A percentile compares a stretch with the other conserved stretches of the same genome.
These are phyloP conservation scores for Suillus hirtellus DNA, from an alignment of 768 basidiomycete genomes.

Conservation along the genomic window DNA sequence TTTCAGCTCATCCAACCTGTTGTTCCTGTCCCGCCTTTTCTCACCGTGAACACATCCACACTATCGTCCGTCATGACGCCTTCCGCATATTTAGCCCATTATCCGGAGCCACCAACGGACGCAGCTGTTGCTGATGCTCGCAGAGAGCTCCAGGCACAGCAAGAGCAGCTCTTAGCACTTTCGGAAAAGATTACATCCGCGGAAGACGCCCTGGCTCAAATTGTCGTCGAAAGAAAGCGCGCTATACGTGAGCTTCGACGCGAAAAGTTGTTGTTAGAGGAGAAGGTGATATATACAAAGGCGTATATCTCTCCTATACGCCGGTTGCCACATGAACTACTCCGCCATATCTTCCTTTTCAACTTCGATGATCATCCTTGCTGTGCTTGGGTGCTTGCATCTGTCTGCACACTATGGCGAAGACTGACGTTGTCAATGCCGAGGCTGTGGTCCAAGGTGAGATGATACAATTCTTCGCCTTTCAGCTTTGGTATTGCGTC, in stretches of 20 bases:
- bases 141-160: conserved; percentile 38
- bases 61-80: conserved; percentile 17
- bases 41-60: conserved; percentile 8
- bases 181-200: conserved; percentile 50
- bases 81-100: conserved; percentile 24
- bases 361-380: conserved; percentile 71
- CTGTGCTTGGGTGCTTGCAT: conserved; percentile 72
- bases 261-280: conserved; percentile 50
- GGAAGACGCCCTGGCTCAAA: conserved; percentile 56
- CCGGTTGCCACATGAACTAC: conserved; percentile 69
- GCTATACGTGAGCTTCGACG: conserved; percentile 55
- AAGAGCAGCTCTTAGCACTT: conserved; percentile 33
- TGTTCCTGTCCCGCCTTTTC: conserved; percentile 15
- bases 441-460: conserved; percentile 75
- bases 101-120: conserved; percentile 62
- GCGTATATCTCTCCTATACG: conserved; percentile 76
- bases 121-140: conserved; percentile 55
- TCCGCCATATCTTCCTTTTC: conserved; percentile 70
- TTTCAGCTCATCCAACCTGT: conserved; percentile 12
- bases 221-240: conserved; percentile 54
- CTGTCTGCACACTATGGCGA: conserved; percentile 70
- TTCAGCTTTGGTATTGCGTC: conserved; percentile 12
- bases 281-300: conserved; percentile 47
- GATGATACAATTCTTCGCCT: conserved; percentile 17
- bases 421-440: conserved; percentile 65